phyloP scores from a whole-genome alignment of 1,284 basidiomycete genomes.

The Naganishia sp. region DNA sequence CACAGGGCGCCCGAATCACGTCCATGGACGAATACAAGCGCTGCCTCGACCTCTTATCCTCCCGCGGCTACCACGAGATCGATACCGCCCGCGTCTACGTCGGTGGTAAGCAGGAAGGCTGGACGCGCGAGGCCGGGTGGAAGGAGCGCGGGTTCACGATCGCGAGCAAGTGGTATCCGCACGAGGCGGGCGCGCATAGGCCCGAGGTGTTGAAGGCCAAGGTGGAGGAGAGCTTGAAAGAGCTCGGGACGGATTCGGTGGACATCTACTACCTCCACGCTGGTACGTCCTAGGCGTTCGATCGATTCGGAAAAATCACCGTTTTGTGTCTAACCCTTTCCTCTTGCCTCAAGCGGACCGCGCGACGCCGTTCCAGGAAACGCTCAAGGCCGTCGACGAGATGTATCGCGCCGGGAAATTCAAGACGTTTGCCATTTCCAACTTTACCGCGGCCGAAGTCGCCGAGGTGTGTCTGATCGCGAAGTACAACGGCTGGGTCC shows the following conservation, averaged over 20 bases:
- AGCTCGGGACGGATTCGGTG: constrained; percentile 50
- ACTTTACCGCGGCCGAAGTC: constrained; percentile 53
- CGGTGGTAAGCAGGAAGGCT: constrained; percentile 41
- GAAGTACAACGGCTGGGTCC: constrained; percentile 33
- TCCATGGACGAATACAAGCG: constrained; percentile 44
- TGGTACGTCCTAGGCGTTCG: constrained; percentile 11
- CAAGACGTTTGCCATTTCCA: constrained; percentile 60
- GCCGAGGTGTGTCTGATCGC: constrained; percentile 47
- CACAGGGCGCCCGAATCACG: constrained; percentile 40
- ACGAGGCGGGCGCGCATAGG: constrained; percentile 39
- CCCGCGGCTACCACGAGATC: constrained; percentile 47
- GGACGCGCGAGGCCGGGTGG: constrained; percentile 38
- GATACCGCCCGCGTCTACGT: constrained; percentile 50
- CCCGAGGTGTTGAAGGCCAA: constrained; percentile 41
- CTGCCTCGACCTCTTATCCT: constrained; percentile 46
- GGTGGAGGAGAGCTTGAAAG: constrained; percentile 45
- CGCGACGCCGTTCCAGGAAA: constrained; percentile 57
- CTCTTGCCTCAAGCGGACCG: constrained; percentile 58
- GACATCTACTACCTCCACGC: constrained; percentile 63
- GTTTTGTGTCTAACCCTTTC: background rate
- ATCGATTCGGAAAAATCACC: too few relatives aligned
- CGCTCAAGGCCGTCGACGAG: constrained; percentile 59
- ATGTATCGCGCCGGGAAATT: constrained; percentile 60
- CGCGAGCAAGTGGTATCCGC: constrained; percentile 44
- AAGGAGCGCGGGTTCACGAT: constrained; percentile 38